Evolutionary conservation across 2,329 filamentous ascomycete genomes (phyloP), one percentile per base, ranked within the genome.

Genomic region (Aspergillus ochraceoroseus): DNA sequence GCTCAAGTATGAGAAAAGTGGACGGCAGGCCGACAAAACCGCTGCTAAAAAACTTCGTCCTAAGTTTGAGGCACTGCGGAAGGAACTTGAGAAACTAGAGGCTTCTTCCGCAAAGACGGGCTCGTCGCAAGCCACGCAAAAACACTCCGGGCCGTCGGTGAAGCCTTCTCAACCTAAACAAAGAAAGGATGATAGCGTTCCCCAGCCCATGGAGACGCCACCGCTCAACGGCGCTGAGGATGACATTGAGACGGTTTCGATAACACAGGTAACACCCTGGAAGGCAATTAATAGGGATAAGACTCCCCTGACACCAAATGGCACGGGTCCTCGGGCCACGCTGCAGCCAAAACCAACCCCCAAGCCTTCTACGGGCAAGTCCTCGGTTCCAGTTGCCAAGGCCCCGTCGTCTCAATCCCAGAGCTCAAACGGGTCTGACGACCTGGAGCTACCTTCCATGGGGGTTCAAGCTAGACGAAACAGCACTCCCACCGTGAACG

Each of bases 11-110:
- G 31, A 33, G 17, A 39, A 32, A 12, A 26, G 33, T 25, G n/a
- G 9, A 2, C 31, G 33, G 6, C 8, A 14, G 12, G 12, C 25
- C 1, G 20, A 32, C 18, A 38, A 30, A 14, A 18, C 11, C 14
- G 13, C 3, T n/a, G 11, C 17, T 22, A 14, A 15, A 12, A 40
- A 17, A 18, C 5, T 33, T 12, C 28, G 31, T 5, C 9, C 3
- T 4, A 25, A 29, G 20, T 14, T 53, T 9, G 18, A 37, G 4
- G 7, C 29, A 7, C 41, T 32, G 23, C 38, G 30, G 22, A 37
- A 43, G 9, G 29, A 44, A 18, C 19, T 51, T 15, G 32, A 43
- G 12, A 44, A 46, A 13, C 32, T 43, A 9, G 48, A 53, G 17
- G 33, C 42, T 9, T 22, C 9, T 22, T 18, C 41, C 2, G 34